A percentile compares a stretch with the other conserved stretches of the same genome.
phyloP scores from a whole-genome alignment of 257 asterid genomes.

The Misopates orontium region DNA sequence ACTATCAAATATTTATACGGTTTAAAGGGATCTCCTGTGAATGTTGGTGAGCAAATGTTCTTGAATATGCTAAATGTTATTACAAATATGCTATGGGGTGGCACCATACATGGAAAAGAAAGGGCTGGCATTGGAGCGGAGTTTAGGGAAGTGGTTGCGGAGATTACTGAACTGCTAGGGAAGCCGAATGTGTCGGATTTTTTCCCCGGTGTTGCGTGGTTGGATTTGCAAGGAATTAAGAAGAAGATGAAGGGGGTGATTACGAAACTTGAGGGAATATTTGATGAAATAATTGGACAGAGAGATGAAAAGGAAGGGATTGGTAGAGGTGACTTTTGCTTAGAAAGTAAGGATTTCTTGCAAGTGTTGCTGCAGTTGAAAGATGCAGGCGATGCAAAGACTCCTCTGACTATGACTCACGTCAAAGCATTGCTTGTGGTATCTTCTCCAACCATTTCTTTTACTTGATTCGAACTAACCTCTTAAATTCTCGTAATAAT shows the following conservation, averaged over 20 bases:
- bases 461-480: neutral
- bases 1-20: constrained; percentile 22
- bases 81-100: constrained; percentile 51
- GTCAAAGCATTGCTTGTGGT: constrained; percentile 69
- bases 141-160: constrained; percentile 40
- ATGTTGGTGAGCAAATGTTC: constrained; percentile 45
- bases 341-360: constrained; percentile 47
- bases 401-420: constrained; percentile 56
- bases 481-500: neutral
- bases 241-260: constrained; percentile 28
- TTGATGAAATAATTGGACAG: constrained; percentile 33
- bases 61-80: constrained; percentile 39
- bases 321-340: constrained; percentile 12
- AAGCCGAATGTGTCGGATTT: constrained; percentile 59
- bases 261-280: constrained; percentile 28
- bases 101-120: constrained; percentile 31
- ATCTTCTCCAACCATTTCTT: neutral
- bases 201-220: constrained; percentile 42
- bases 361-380: constrained; percentile 48
- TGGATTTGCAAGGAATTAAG: constrained; percentile 53
- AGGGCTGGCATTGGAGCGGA: constrained; percentile 34
- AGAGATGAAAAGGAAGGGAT: neutral
- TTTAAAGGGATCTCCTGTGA: constrained; percentile 19
- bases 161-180: constrained; percentile 33
- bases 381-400: constrained; percentile 42